A percentile compares a stretch with the other conserved stretches of the same genome.
Evolutionary conservation across 768 basidiomycete genomes (phyloP).

Genomic region (Rhizopogon salebrosus): DNA sequence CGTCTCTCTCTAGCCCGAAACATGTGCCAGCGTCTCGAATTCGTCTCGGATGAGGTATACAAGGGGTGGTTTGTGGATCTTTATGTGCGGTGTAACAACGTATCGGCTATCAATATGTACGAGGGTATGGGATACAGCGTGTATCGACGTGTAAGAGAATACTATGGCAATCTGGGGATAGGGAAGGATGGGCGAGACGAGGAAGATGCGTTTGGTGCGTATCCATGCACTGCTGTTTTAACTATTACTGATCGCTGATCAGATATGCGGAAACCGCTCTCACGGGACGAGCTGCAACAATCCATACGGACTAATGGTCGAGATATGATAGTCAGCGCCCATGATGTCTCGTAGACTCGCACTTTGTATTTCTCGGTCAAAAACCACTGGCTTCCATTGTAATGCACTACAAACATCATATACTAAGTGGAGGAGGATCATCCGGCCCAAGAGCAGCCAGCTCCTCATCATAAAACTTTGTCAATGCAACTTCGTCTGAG

Average conservation of each 20-base stretch:
- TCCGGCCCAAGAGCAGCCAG: slow-evolving; percentile 44
- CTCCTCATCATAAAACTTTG: slow-evolving; percentile 70
- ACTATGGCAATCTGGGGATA: slow-evolving; percentile 73
- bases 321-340: slow-evolving; percentile 56
- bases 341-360: slow-evolving; percentile 28
- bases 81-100: slow-evolving; percentile 87
- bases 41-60: slow-evolving; percentile 76
- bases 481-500: slow-evolving; percentile 46
- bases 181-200: slow-evolving; percentile 79
- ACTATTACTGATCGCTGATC: slow-evolving; percentile 1
- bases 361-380: slow-evolving; percentile 6
- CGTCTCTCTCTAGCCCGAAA: slow-evolving; percentile 80
- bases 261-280: slow-evolving; percentile 74
- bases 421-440: slow-evolving; percentile 39
- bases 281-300: slow-evolving; percentile 52
- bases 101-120: slow-evolving; percentile 85
- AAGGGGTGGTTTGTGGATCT: slow-evolving; percentile 91
- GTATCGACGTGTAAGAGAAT: slow-evolving; percentile 85
- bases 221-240: neutral
- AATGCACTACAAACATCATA: slow-evolving; percentile 22
- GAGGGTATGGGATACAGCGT: slow-evolving; percentile 92
- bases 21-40: slow-evolving; percentile 85
- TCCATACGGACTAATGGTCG: slow-evolving; percentile 69
- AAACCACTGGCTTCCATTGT: slow-evolving; percentile 2
- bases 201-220: slow-evolving; percentile 88